phyloP scores from a whole-genome alignment of 768 basidiomycete species.

The Filobasidium floriforme region DNA sequence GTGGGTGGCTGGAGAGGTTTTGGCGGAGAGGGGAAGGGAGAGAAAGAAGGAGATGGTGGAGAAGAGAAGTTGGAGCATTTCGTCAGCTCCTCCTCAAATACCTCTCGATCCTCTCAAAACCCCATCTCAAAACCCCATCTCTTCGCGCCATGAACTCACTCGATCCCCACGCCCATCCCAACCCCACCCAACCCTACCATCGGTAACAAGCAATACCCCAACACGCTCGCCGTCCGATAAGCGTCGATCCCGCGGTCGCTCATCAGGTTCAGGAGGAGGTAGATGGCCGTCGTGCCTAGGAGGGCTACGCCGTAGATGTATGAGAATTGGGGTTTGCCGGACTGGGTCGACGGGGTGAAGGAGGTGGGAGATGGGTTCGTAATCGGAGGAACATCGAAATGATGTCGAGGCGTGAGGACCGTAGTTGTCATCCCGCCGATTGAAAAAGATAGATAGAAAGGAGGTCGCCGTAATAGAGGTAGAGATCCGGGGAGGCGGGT shows the following conservation, averaged over 20 bases:
- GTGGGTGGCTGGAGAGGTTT: constrained; percentile 68
- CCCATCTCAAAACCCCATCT: too few species aligned
- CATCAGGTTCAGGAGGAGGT: constrained; percentile 94
- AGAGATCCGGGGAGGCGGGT: neutral
- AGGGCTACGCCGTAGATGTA: constrained; percentile 97
- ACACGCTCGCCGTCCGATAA: constrained; percentile 79
- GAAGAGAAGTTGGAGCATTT: too few species aligned
- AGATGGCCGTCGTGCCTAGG: constrained; percentile 85
- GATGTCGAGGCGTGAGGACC: neutral
- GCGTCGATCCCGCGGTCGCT: constrained; percentile 89
- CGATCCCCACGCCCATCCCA: constrained; percentile 75
- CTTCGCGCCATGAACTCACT: constrained; percentile 55
- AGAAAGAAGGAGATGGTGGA: too few species aligned
- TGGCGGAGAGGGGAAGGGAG: neutral
- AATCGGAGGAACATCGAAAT: too few species aligned
- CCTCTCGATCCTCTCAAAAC: neutral
- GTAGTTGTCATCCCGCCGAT: neutral
- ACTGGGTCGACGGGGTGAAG: constrained; percentile 51
- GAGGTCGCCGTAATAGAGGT: too few species aligned
- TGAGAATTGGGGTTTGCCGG: constrained; percentile 95
- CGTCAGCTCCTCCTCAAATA: neutral
- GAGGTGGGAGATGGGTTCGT: neutral
- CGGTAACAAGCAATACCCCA: constrained; percentile 92
- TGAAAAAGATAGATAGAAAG: too few species aligned
- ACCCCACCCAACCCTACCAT: constrained; percentile 91